phyloP scores from a whole-genome alignment of 441 rosid genomes.

The Eutrema salsugineum region DNA sequence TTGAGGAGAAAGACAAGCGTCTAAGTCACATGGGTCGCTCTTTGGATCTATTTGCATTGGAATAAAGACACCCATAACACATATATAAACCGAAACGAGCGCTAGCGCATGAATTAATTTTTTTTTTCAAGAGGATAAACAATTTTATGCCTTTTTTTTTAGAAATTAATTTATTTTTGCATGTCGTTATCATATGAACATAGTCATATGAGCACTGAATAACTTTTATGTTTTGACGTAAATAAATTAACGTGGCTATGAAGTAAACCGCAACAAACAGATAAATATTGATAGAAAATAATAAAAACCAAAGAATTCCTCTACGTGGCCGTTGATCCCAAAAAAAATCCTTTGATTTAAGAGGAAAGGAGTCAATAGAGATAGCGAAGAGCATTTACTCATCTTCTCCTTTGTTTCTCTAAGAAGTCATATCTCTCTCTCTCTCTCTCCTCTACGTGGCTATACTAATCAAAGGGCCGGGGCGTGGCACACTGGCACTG shows the following conservation, averaged over 20 bases:
- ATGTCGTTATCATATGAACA: background rate
- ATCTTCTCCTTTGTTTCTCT: constrained; percentile 4
- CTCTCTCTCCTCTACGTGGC: constrained; percentile 10
- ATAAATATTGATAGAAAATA: no score
- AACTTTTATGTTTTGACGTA: background rate
- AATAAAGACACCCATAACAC: constrained; percentile 7
- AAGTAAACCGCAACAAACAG: no score
- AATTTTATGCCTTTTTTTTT: no score
- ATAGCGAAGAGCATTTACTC: constrained; percentile 30
- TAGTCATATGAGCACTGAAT: background rate
- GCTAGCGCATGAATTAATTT: background rate
- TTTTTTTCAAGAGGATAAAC: no score
- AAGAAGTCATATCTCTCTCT: constrained; percentile 5
- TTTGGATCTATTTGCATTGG: constrained; percentile 21
- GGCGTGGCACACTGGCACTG: no score
- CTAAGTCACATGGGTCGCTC: constrained; percentile 8
- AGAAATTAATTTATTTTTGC: background rate
- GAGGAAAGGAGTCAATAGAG: constrained; percentile 12
- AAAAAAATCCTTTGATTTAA: background rate
- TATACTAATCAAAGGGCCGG: constrained; percentile 8
- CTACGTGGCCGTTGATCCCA: constrained; percentile 9
- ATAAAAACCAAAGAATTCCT: background rate
- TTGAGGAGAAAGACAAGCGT: constrained; percentile 19
- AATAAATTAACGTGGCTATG: background rate
- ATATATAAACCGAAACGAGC: constrained; percentile 2